Evolutionary conservation across 495 filamentous ascomycete genomes (phyloP), one percentile per base, ranked within the genome.

Genomic region (Xylaria scruposa): DNA sequence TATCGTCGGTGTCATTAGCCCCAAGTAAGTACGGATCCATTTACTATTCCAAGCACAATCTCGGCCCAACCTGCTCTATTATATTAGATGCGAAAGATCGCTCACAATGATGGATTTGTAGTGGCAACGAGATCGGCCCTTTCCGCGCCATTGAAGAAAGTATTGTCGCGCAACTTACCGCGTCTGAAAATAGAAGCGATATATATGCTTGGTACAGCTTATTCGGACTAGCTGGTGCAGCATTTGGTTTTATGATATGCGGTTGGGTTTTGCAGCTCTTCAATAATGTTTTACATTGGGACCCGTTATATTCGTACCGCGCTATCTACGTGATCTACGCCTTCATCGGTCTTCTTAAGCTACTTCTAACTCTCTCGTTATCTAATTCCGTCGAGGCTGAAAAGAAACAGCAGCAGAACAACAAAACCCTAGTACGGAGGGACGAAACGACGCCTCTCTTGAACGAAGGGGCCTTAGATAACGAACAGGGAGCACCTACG

Each of bases 61-160:
- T 21, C 10, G 15, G 1, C 2, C 42, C 6, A 44, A 5, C 4
- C 36, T 13, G 2, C 6, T 8, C 4, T 13, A 10, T 29, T 8
- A 12, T 13, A 10, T 29, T 10, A 4, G 3, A 21, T 61, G 17
- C 12, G 44, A 40, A 29, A 15, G 29, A 19, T 26, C n/a, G 4
- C 26, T 66, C 21, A 65, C 70, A 40, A 67, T 26, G 13, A 19
- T 7, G 24, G 26, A 67, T 26, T 12, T 58, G 36, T 61, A 89
- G 90, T 81, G 92, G 92, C 3, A 92, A 91, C 68, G 92, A 95
- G 71, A 93, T 94, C 59, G 92, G 92, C 0, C 93, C 93, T 3
- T 97, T 97, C 80, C 86, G 91, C 33, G 94, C 94, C 17, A 89
- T 97, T 19, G 94, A 97, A 76, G 93, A 97, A 79, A 92, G 91